Evolutionary conservation across 345 rosid genomes (phyloP).

Genomic region (Cardiospermum halicacabum): DNA sequence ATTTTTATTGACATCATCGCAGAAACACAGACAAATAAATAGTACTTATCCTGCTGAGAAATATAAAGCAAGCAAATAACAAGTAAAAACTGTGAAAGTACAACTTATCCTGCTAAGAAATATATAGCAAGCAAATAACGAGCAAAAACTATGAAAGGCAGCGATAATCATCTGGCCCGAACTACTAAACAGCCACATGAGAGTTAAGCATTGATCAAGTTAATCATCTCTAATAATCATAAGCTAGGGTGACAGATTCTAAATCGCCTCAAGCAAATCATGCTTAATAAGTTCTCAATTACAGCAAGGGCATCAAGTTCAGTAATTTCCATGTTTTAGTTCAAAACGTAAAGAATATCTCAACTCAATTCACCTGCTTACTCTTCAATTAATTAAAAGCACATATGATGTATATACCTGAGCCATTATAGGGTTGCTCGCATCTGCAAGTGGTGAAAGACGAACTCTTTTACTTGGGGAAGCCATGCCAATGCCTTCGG

Average conservation of each 20-base stretch:
- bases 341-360: not conserved
- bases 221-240: not conserved
- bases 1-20: not conserved
- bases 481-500: constrained; percentile 23
- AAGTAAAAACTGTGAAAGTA: too few species aligned
- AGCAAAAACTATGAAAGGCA: not conserved
- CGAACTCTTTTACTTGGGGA: constrained; percentile 50
- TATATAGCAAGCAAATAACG: not conserved
- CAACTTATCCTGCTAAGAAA: not conserved
- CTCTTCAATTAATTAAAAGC: not conserved
- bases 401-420: constrained; percentile 44
- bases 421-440: constrained; percentile 98
- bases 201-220: not conserved
- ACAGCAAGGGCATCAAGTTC: not conserved
- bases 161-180: too few species aligned
- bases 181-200: too few species aligned
- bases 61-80: not conserved
- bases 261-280: not conserved
- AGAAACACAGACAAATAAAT: not conserved
- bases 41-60: not conserved
- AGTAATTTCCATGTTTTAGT: not conserved
- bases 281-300: not conserved
- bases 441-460: constrained; percentile 84
- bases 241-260: not conserved
- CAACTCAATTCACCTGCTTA: not conserved